Base-by-base conservation (phyloP, 2,329 filamentous ascomycete genomes). In the Penicillium concentricum region DNA sequence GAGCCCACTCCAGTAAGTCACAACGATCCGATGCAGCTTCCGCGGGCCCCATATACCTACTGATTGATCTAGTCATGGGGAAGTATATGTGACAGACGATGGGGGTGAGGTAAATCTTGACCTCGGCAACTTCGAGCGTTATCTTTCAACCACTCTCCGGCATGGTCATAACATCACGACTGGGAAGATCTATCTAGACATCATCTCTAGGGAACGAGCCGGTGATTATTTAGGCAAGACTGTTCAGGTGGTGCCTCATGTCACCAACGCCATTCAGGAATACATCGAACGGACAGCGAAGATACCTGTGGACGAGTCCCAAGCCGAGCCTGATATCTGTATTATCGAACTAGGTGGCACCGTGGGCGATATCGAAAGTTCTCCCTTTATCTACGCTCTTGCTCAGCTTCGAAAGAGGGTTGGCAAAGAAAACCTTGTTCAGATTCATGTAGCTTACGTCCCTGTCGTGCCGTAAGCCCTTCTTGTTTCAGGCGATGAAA, bases 81-180 rank as follows among this genome's bases (percentile, higher is more conserved):
- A 96, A 78, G 88, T 89, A 65, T 96, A 93, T 71, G 92, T 97
- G 47, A 83, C 94, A 56, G 86, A 90, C 66, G 91, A 94, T 69
- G 90, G 90, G 61, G 89, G 89, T 64, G 89, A 91, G 74, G 84
- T 87, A 61, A 87, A 90, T 69, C 82, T 91, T 57, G 88, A 91
- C 72, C 80, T 91, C 34, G 88, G 88, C 62, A 90, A 90, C 74
- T 90, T 90, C 76, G 88, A 90, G 73, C 83, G 88, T 42, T 96
- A 96, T 72, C 86, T 96, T 53, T 87, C 88, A 69, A 87, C 93
- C 63, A 90, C 87, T 54, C 82, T 97, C 59, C 91, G 86, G 9
- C 82, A 87, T 60, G 92, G 96, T 67, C 91, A 93, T 80, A 97
- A 97, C 76, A 96, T 99, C 76, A 99, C 94, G 4, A 96, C 93